Conservation (phyloP, 768 basidiomycete species). For the Vararia minispora region DNA sequence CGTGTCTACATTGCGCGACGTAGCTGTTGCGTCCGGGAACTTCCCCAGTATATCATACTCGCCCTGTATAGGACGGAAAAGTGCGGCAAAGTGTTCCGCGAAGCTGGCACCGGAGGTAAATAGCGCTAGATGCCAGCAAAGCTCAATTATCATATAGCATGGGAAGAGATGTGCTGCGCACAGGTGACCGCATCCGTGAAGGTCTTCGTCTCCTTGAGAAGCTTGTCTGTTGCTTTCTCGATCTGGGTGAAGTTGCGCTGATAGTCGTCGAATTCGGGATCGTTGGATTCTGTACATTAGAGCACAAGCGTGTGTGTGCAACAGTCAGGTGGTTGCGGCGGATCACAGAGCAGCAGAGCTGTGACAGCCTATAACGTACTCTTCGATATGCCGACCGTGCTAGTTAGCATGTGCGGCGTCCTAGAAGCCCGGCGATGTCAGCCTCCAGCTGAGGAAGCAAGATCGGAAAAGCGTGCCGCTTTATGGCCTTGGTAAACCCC, state of each 20-base stretch:
- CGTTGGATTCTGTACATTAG: conserved; percentile 48
- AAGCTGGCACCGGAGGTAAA: conserved; percentile 57
- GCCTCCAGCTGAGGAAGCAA: background rate
- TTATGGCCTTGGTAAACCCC: conserved; percentile 68
- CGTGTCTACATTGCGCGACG: conserved; percentile 63
- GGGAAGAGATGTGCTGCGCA: conserved; percentile 24
- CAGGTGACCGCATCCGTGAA: conserved; percentile 78
- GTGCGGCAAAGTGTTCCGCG: conserved; percentile 46
- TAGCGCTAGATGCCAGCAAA: conserved; percentile 32
- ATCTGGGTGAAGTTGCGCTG: conserved; percentile 65
- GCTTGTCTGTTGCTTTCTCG: conserved; percentile 76
- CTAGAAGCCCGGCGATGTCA: conserved; percentile 26
- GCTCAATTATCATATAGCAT: background rate
- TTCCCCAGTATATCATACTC: conserved; percentile 76
- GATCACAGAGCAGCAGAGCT: conserved; percentile 1
- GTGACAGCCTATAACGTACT: conserved; percentile 35
- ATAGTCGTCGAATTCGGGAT: conserved; percentile 87
- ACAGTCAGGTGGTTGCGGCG: background rate
- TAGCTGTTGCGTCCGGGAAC: conserved; percentile 66
- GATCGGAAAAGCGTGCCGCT: conserved; percentile 38
- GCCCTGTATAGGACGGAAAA: conserved; percentile 56
- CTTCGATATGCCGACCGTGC: conserved; percentile 86
- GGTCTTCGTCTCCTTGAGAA: conserved; percentile 83
- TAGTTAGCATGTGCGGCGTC: conserved; percentile 84
- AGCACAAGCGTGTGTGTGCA: background rate